Evolutionary conservation across 768 basidiomycete species (phyloP), one percentile per base, ranked within the genome.

Genomic region (Naganishia antarctica): DNA sequence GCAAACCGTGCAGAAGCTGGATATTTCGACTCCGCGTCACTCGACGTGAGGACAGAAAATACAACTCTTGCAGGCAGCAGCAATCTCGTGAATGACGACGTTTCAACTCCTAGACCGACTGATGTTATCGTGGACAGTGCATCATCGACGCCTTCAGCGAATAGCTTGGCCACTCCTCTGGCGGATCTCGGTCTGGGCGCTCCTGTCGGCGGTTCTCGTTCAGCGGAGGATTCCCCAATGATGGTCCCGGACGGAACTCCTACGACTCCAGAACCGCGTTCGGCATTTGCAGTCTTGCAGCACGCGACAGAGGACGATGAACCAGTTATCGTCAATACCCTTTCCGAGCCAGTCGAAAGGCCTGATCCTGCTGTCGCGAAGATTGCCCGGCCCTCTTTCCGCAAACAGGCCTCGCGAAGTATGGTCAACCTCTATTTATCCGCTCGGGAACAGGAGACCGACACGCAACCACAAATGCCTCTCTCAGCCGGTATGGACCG

Each of bases 351-450:
- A n/a, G 18, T 43, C n/a, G 26, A 60, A 2, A 21, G 21, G 21
- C n/a, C 37, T 32, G 47, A 32, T 1, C 49, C 49, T 7, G 40
- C 34, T 18, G 18, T 26, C 11, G 25, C 26, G 23, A 8, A 18
- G 28, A 3, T 31, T 4, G 29, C 49, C 15, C 73, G 73, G 44
- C 70, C 73, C 8, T 64, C 61, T 1, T 26, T 76, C 16, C 70
- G 70, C 59, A 61, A 43, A 25, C 73, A 74, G 34, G 64, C 61
- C 6, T 71, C 71, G 0, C 59, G 68, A 41, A 74, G 73, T 15
- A 71, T 76, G 70, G 64, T 72, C 50, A 66, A 76, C 43, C 60
- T 76, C 15, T 58, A 65, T 1, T 47, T 63, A 2, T 49, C 70
- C 8, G 21, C 62, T 11, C 41, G 53, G 23, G 53, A 57, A 25